These are phyloP conservation scores for Phytophthora podocarpi DNA, from an alignment of 352 stramenopile genomes.

Conservation along the genomic window DNA sequence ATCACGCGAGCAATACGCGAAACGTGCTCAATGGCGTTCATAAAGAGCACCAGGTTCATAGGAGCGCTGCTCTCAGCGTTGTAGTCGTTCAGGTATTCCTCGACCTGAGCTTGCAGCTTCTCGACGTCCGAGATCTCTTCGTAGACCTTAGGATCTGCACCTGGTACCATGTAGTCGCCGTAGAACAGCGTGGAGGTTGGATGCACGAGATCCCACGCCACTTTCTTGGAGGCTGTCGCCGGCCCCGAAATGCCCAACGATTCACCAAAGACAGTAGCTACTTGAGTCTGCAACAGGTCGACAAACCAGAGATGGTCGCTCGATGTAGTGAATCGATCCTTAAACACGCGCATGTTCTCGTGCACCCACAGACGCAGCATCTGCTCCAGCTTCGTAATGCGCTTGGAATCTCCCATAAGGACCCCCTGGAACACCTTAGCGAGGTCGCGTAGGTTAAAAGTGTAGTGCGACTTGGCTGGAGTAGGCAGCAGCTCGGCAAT, in stretches of 20 bases:
- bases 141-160: conserved; percentile 91
- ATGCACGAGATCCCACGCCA: conserved; percentile 69
- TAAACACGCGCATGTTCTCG: conserved; percentile 88
- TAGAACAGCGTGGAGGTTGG: conserved; percentile 78
- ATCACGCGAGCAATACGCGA: conserved; percentile 85
- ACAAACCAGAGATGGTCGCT: conserved; percentile 85
- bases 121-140: conserved; percentile 91
- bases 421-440: conserved; percentile 89
- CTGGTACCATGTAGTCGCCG: conserved; percentile 93
- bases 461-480: conserved; percentile 87
- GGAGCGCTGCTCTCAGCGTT: conserved; percentile 86
- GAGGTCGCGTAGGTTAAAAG: conserved; percentile 89
- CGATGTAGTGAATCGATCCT: conserved; percentile 82
- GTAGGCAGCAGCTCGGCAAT: conserved; percentile 82
- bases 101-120: conserved; percentile 76
- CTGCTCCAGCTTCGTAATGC: conserved; percentile 72
- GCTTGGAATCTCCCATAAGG: conserved; percentile 81
- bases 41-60: conserved; percentile 91
- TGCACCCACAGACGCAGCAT: conserved; percentile 82
- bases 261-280: conserved; percentile 60
- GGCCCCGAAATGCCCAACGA: conserved; percentile 33
- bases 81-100: conserved; percentile 90
- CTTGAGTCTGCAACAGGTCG: conserved; percentile 64
- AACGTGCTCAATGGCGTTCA: conserved; percentile 90
- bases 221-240: conserved; percentile 32